Evolutionary conservation across 371 early-diverging fungal genomes (phyloP), one percentile per base, ranked within the genome.

Genomic region (Thermomucor indicae-seudaticae): DNA sequence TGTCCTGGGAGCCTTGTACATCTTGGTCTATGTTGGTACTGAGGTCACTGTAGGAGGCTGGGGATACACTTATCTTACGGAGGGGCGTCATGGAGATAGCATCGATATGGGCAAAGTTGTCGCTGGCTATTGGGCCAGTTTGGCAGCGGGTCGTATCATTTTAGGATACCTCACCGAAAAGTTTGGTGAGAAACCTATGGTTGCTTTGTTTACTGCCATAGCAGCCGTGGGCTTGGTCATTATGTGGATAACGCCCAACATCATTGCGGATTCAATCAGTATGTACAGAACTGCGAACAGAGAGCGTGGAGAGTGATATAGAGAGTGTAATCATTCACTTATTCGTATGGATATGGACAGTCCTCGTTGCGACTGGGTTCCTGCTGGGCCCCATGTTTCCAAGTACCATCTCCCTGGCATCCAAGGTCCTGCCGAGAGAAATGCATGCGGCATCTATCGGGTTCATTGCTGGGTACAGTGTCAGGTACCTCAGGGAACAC

Each of bases 91-190:
- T 17, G 68, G 62, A 28, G 51, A 64, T 30, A 27, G 25, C 3
- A 46, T 55, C 22, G 43, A 41, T 1, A 64, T 67, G 59, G 55
- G 51, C 22, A 55, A 55, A 27, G 64, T 64, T 2, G 53, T 58
- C 35, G 57, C 68, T 17, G 68, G 68, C 22, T 67, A 67, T 43
- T 67, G 68, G 68, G 64, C 54, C 12, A 61, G 58, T 8, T 47
- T 67, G 4, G 60, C 62, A 16, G 55, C 52, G 11, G 68, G 68
- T 14, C 58, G 68, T 16, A 32, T 67, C 7, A 42, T 64, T 11
- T 49, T 67, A 17, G 68, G 68, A 1, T 64, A 53, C n/a, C 28
- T 67, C 6, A 49, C 62, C 5, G 68, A 58, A 16, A 50, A 28
- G 19, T 58, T 48, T 46, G 68, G 68, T 11, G 64, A 64, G 14